Evolutionary conservation across 2,329 filamentous ascomycete species (phyloP), one percentile per base, ranked within the genome.

Genomic region (Ceratocystis cacaofunesta): DNA sequence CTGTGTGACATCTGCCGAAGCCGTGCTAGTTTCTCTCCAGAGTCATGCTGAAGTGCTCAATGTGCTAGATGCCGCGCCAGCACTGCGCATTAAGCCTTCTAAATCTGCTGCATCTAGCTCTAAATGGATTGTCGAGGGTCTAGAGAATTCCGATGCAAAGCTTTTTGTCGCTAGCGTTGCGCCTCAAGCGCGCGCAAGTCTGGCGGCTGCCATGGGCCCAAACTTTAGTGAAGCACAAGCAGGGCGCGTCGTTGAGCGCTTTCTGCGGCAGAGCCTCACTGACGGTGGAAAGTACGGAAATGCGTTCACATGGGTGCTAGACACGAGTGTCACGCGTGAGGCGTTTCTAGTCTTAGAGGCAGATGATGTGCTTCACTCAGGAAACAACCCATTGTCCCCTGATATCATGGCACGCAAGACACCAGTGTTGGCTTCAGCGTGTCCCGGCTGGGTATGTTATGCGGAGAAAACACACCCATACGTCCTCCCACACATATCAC

Each of bases 361-460:
- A 1, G 84, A 90, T 46, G 89, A 94, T 73, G 85, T 88, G 7
- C 76, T 84, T 22, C 74, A 70, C 55, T 69, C 69, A 7, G 44
- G 67, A 10, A 62, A 66, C 7, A 22, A 30, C 2, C 17, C 63
- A 5, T 10, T 8, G 4, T 28, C 65, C 1, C 8, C 48, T 25
- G 8, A 12, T 10, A 57, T 48, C 6, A 57, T 72, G 25, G 78
- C 62, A 12, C 50, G 17, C 15, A 78, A 66, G 41, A 65, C 62
- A 64, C 89, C 90, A 0, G 85, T 92, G 36, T 80, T 99, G 55
- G 90, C 92, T 7, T 92, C 92, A 2, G 90, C 90, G 22, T 99
- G 94, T 74, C 94, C 94, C 0, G 94, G 94, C 6, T 99, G 95
- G 92, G 92, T 99, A 65, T 99, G 94, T 76, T 99, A 99, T 72